Evolutionary conservation across 2,329 filamentous ascomycete genomes (phyloP).

Genomic region (Clarireedia monteithiana): DNA sequence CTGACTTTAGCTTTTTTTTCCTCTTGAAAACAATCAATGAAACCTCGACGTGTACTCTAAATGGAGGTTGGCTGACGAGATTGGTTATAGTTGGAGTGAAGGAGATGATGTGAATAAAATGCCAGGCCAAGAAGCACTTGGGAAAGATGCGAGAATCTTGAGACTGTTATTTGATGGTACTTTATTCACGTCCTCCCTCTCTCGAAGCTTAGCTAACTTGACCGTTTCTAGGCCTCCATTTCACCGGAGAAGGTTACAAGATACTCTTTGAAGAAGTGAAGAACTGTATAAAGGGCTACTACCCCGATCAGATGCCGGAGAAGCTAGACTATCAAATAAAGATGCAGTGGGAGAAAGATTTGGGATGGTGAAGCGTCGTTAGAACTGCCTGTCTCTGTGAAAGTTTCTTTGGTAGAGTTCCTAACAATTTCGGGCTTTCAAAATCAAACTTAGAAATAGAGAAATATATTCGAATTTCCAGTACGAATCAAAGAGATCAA

Average conservation of each 20-base stretch:
- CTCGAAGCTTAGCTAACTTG: neutral
- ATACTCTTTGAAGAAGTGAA: slow-evolving; percentile 2
- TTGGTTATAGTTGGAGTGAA: neutral
- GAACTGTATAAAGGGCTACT: neutral
- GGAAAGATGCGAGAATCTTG: neutral
- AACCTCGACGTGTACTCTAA: too few relatives aligned
- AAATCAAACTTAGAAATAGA: too few relatives aligned
- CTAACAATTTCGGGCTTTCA: too few relatives aligned
- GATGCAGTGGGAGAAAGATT: slow-evolving; percentile 3
- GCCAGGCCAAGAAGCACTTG: neutral
- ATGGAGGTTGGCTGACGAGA: neutral
- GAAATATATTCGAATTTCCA: too few relatives aligned
- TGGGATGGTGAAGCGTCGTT: neutral
- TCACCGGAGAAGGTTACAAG: slow-evolving; percentile 3
- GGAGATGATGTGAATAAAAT: neutral
- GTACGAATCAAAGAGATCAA: too few relatives aligned
- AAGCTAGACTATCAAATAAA: neutral
- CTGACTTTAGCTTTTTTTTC: too few relatives aligned
- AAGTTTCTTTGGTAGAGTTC: too few relatives aligned
- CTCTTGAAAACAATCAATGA: too few relatives aligned
- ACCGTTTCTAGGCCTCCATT: neutral
- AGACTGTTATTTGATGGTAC: slow-evolving; percentile 1
- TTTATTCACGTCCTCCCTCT: neutral
- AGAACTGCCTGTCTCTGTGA: too few relatives aligned
- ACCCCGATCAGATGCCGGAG: slow-evolving; percentile 1